Conservation (phyloP, 108 stramenopile species). For the Fragilaria crotonensis region DNA sequence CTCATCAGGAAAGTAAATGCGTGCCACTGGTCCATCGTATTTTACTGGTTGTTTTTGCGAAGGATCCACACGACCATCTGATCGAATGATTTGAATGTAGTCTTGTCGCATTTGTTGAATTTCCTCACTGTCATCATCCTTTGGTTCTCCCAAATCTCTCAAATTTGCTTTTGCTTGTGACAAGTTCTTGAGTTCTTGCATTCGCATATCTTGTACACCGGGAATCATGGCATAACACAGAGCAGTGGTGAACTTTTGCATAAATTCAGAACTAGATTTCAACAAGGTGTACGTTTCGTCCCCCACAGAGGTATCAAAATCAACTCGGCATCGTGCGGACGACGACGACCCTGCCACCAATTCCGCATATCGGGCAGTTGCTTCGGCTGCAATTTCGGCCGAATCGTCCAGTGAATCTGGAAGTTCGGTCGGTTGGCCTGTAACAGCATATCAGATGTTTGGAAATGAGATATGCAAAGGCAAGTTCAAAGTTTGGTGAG, state of each 20-base stretch:
- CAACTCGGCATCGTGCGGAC: slow-evolving; percentile 67
- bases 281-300: slow-evolving; percentile 89
- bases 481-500: too few relatives aligned
- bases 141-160: slow-evolving; percentile 22
- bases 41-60: too few relatives aligned
- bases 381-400: slow-evolving; percentile 59
- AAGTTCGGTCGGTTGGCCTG: slow-evolving; percentile 42
- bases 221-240: slow-evolving; percentile 59
- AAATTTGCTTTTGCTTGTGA: slow-evolving; percentile 53
- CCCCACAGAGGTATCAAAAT: slow-evolving; percentile 88
- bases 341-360: slow-evolving; percentile 15
- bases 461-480: too few relatives aligned
- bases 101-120: slow-evolving; percentile 24
- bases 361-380: slow-evolving; percentile 26
- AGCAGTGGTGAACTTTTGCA: slow-evolving; percentile 71
- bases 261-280: slow-evolving; percentile 80
- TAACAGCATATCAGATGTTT: too few relatives aligned
- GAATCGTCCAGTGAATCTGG: slow-evolving; percentile 75
- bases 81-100: slow-evolving; percentile 35
- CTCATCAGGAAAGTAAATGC: slow-evolving; percentile 90
- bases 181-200: slow-evolving; percentile 48
- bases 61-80: slow-evolving; percentile 40
- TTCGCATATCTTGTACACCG: slow-evolving; percentile 45
- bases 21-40: slow-evolving; percentile 41
- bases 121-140: slow-evolving; percentile 22